A percentile compares a stretch with the other conserved stretches of the same genome.
Conservation (phyloP, 306 rosid species). For the Carpinus fangiana region DNA sequence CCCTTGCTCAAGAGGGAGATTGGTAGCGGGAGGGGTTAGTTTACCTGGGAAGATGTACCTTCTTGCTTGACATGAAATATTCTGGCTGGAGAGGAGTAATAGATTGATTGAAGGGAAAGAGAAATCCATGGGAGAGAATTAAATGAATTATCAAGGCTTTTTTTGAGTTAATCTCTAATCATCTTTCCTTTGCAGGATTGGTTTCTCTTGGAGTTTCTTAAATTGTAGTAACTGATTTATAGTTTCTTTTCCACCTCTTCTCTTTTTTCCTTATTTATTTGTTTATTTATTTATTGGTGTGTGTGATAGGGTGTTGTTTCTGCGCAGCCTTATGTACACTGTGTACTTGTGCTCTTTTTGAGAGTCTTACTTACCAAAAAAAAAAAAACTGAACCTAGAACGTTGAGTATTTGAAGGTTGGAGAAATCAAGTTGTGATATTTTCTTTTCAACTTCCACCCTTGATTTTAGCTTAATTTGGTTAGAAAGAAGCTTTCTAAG, state of each 20-base stretch:
- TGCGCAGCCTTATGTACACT: too few relatives aligned
- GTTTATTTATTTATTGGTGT: not conserved
- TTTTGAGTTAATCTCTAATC: not conserved
- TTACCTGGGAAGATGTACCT: not conserved
- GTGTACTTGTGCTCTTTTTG: too few relatives aligned
- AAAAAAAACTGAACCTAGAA: too few relatives aligned
- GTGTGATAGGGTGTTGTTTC: too few relatives aligned
- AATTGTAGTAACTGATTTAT: not conserved
- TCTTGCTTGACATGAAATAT: not conserved
- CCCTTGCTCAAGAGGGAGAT: not conserved
- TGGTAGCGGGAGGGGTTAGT: not conserved
- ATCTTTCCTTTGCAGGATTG: slow-evolving; percentile 1
- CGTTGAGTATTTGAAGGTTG: too few relatives aligned
- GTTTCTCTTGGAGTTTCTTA: not conserved
- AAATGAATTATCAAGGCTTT: not conserved
- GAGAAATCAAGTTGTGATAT: too few relatives aligned
- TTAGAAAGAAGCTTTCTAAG: too few relatives aligned
- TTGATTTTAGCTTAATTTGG: too few relatives aligned
- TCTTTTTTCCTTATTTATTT: not conserved
- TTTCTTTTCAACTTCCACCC: too few relatives aligned
- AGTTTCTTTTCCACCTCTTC: not conserved
- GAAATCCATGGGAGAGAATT: not conserved
- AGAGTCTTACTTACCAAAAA: too few relatives aligned
- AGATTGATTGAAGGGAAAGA: not conserved
- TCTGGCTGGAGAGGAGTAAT: not conserved